These are phyloP conservation scores for Nothophytophthora sp. DNA, from an alignment of 352 stramenopile genomes.

Conservation along the genomic window DNA sequence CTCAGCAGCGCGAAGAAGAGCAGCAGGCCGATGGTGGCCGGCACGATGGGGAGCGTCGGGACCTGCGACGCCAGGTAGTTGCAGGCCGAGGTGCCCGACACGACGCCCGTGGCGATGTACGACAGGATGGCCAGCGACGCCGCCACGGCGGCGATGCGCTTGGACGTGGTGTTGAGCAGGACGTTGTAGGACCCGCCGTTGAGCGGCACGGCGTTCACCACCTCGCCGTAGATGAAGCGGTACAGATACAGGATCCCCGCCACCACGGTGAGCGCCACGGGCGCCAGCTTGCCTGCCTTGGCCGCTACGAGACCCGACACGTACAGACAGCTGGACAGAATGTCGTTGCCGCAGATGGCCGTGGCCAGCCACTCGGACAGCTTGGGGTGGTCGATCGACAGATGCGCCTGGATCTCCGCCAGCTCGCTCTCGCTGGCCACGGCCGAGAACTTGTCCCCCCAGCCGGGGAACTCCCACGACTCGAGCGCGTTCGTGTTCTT, in stretches of 20 bases:
- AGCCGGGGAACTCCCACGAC: constrained; percentile 47
- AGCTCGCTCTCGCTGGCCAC: constrained; percentile 35
- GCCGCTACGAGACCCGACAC: constrained; percentile 37
- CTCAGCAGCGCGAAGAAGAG: constrained; percentile 78
- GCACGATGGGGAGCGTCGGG: constrained; percentile 40
- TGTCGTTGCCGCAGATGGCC: constrained; percentile 90
- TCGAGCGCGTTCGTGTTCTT: constrained; percentile 70
- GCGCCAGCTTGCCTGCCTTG: constrained; percentile 77
- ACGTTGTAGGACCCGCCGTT: constrained; percentile 93
- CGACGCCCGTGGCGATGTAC: constrained; percentile 85
- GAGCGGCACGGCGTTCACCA: constrained; percentile 84
- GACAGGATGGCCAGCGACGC: constrained; percentile 84
- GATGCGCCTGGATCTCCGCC: constrained; percentile 30
- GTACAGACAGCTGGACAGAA: constrained; percentile 84
- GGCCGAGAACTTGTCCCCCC: constrained; percentile 52
- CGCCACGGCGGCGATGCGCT: constrained; percentile 80
- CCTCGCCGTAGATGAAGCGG: constrained; percentile 88
- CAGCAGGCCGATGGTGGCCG: constrained; percentile 45
- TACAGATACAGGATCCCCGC: constrained; percentile 55
- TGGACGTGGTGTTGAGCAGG: constrained; percentile 88
- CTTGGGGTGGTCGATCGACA: constrained; percentile 34
- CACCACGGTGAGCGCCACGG: constrained; percentile 75
- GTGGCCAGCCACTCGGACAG: constrained; percentile 77
- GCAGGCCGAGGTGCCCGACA: constrained; percentile 59
- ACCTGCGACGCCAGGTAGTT: constrained; percentile 79